A percentile compares a stretch with the other conserved stretches of the same genome.
Conservation (phyloP, 148 eudicot genomes). For the Vaccinium corymbosum region DNA sequence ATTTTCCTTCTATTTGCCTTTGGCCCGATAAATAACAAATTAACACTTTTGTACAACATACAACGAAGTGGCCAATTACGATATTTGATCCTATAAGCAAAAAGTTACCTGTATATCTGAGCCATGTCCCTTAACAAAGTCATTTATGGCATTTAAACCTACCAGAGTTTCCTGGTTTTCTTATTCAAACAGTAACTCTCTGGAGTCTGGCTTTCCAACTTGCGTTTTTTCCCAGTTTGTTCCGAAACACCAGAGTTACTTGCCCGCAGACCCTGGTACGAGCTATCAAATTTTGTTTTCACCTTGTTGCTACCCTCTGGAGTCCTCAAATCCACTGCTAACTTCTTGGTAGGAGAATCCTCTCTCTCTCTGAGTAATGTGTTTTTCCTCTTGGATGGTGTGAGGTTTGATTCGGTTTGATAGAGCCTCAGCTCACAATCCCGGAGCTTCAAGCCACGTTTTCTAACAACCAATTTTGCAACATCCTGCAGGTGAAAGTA, state of each 20-base stretch:
- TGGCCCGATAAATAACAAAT: background rate
- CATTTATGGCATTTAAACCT: background rate
- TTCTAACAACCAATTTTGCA: constrained; percentile 57
- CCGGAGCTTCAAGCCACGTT: constrained; percentile 60
- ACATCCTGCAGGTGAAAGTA: constrained; percentile 49
- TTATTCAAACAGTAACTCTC: constrained; percentile 40
- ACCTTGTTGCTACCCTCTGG: constrained; percentile 17
- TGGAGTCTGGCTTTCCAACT: constrained; percentile 65
- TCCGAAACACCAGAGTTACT: constrained; percentile 33
- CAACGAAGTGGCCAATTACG: background rate
- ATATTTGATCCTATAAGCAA: background rate
- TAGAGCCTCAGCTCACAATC: constrained; percentile 71
- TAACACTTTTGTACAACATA: background rate
- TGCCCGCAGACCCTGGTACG: constrained; percentile 75
- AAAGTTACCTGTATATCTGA: background rate
- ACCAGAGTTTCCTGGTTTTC: constrained; percentile 50
- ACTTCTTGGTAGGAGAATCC: constrained; percentile 37
- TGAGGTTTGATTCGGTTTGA: constrained; percentile 56
- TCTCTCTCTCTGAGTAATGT: constrained; percentile 29
- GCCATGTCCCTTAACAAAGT: background rate
- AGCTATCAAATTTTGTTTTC: constrained; percentile 30
- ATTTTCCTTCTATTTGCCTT: too few relatives aligned
- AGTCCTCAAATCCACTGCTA: constrained; percentile 24
- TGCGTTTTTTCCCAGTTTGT: constrained; percentile 57
- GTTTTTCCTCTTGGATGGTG: constrained; percentile 63